Percentiles rank a stretch among this genome's conserved stretches.
phyloP scores from a whole-genome alignment of 225 moss, liverwort and hornwort species.

The Polytrichum formosum region DNA sequence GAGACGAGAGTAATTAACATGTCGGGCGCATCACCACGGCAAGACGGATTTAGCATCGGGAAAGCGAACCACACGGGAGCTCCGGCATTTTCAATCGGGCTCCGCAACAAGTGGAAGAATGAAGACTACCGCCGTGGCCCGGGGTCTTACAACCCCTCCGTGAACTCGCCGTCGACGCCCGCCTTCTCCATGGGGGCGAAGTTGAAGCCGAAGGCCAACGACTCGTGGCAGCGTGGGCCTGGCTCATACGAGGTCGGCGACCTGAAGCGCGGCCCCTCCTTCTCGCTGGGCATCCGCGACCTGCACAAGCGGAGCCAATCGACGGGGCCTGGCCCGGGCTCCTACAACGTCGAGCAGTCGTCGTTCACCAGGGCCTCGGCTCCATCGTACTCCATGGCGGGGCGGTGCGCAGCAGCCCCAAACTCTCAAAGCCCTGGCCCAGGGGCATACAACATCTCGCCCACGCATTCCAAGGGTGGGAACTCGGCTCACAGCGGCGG shows the following conservation, averaged over 20 bases:
- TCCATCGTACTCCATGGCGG: conserved; percentile 41
- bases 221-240: conserved; percentile 16
- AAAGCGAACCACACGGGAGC: neutral
- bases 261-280: conserved; percentile 28
- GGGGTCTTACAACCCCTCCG: conserved; percentile 11
- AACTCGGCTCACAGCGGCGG: neutral
- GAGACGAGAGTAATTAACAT: neutral
- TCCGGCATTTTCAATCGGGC: neutral
- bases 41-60: neutral
- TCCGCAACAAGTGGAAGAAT: neutral
- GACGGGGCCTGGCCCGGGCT: conserved; percentile 35
- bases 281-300: conserved; percentile 29
- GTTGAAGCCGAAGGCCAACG: conserved; percentile 6
- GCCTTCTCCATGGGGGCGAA: conserved; percentile 31
- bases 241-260: conserved; percentile 22
- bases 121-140: conserved; percentile 8
- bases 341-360: conserved; percentile 29
- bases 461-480: neutral
- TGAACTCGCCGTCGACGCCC: conserved; percentile 2
- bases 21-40: neutral
- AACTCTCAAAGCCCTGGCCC: conserved; percentile 28
- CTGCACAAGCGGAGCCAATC: conserved; percentile 11
- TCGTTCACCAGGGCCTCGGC: conserved; percentile 20
- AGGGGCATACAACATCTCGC: conserved; percentile 34
- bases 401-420: neutral